Base-by-base conservation (phyloP, 495 filamentous ascomycete species). In the Penicillium pulvis region DNA sequence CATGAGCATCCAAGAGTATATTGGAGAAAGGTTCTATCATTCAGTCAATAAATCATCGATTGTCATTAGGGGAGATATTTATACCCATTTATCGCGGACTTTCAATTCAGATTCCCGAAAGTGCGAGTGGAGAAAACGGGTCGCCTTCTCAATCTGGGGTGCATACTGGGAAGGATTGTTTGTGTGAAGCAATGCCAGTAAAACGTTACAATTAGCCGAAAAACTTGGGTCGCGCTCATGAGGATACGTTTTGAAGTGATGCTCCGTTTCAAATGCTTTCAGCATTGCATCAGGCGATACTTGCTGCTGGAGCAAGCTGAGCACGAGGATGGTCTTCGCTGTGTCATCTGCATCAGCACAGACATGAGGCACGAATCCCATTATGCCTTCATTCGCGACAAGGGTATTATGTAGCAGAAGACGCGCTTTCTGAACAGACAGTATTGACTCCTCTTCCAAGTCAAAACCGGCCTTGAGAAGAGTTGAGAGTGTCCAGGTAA, bases 331-430 rank as follows among this genome's bases (percentile, higher is more conserved):
- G 10, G 73, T 65, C 51, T 75, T 79, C 1, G 78, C 77, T 8
- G 78, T 82, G 48, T 80, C 78, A 65, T 81, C 79, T 17, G 76
- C 79, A 65, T 82, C 79, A 8, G 76, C 56, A 28, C 45, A 57
- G 19, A 73, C 53, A 4, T 14, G 17, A 23, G 53, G 53, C 2
- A 28, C 63, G 5, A 75, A 66, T 12, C 60, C 69, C 19, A 74
- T 59, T 6, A 69, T 51, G 64, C 30, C 41, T 52, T 19, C 55
- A 2, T 47, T 24, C n/a, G 42, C 30, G n/a, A 16, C 5, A 47
- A 47, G 4, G 3, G 20, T 28, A 24, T 26, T 28, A 11, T 47
- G n/a, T 5, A 47, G 19, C 20, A 24, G 26, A 9, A n/a, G 11
- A 14, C 45, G 6, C 5, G 45, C 45, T 47, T 47, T 47, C 14